Percentiles rank a stretch among this genome's conserved stretches.
Conservation (phyloP, 2,329 filamentous ascomycete species). For the Fusarium concolor region DNA sequence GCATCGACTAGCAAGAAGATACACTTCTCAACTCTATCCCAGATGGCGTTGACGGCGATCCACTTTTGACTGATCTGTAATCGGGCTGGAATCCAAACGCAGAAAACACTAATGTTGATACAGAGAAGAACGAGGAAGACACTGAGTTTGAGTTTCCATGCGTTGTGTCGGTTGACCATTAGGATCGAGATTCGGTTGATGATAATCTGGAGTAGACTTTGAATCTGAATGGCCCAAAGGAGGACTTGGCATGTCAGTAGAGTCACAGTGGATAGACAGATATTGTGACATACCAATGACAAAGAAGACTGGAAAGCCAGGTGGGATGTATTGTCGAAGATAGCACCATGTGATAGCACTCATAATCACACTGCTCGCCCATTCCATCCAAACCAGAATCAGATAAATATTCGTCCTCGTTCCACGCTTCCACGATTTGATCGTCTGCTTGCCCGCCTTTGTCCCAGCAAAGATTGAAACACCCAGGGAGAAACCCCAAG, state of each 20-base stretch:
- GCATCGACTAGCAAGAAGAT: slow-evolving; percentile 64
- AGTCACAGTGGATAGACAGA: fast-evolving
- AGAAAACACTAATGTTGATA: slow-evolving; percentile 65
- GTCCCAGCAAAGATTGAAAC: slow-evolving; percentile 44
- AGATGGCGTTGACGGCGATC: slow-evolving; percentile 60
- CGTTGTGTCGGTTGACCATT: slow-evolving; percentile 54
- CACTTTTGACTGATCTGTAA: slow-evolving; percentile 57
- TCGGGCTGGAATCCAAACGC: slow-evolving; percentile 66
- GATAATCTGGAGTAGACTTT: slow-evolving; percentile 66
- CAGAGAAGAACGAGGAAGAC: slow-evolving; percentile 58
- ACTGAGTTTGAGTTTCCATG: slow-evolving; percentile 56
- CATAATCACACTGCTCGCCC: slow-evolving; percentile 43
- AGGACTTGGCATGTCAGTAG: slow-evolving; percentile 27
- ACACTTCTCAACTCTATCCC: slow-evolving; percentile 65
- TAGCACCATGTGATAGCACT: slow-evolving; percentile 46
- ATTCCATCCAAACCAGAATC: slow-evolving; percentile 43
- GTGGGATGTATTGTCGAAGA: slow-evolving; percentile 41
- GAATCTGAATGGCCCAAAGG: slow-evolving; percentile 59
- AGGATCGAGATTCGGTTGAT: slow-evolving; percentile 65
- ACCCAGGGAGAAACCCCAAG: slow-evolving; percentile 45
- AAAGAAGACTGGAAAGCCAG: slow-evolving; percentile 42
- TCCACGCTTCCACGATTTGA: slow-evolving; percentile 46
- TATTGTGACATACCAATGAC: slow-evolving; percentile 33
- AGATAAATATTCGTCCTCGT: slow-evolving; percentile 41
- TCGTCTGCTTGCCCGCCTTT: slow-evolving; percentile 41